These are phyloP conservation scores for Xylaria digitata DNA, from an alignment of 2,329 filamentous ascomycete genomes.

Conservation along the genomic window DNA sequence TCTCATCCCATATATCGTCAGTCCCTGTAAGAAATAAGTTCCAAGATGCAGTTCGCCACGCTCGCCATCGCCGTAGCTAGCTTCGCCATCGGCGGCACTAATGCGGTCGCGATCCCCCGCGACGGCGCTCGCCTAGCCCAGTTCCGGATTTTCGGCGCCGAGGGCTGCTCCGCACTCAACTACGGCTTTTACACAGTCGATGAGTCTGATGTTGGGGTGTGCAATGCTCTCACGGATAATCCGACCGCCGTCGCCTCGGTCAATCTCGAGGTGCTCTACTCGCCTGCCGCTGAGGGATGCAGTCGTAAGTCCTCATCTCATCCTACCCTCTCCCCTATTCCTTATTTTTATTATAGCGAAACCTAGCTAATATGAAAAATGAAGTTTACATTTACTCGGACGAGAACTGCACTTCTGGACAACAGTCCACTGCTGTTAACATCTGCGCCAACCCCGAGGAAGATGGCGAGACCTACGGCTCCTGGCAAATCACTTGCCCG, in stretches of 20 bases:
- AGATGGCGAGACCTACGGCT: conserved; percentile 26
- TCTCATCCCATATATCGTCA: background rate
- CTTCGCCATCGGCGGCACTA: conserved; percentile 41
- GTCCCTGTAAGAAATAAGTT: background rate
- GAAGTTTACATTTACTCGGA: conserved; percentile 41
- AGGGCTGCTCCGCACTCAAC: conserved; percentile 44
- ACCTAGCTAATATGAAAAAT: conserved; percentile 4
- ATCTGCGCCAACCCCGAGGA: conserved; percentile 28
- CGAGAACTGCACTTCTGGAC: conserved; percentile 27
- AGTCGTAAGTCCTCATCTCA: conserved; percentile 39
- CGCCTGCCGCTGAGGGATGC: conserved; percentile 41
- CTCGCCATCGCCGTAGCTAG: conserved; percentile 40
- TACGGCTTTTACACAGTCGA: conserved; percentile 47
- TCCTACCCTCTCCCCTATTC: background rate
- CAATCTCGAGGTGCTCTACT: conserved; percentile 37
- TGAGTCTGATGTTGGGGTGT: conserved; percentile 39
- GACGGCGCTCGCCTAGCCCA: conserved; percentile 45
- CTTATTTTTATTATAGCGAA: background rate
- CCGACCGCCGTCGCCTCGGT: conserved; percentile 42
- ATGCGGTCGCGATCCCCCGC: conserved; percentile 39
- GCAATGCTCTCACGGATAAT: conserved; percentile 63
- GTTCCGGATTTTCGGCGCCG: conserved; percentile 46
- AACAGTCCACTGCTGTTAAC: background rate
- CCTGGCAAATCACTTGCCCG: conserved; percentile 38
- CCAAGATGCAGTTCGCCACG: conserved; percentile 48